These are phyloP conservation scores for Eucalyptus sp. DNA, from an alignment of 345 rosid genomes.

Conservation along the genomic window DNA sequence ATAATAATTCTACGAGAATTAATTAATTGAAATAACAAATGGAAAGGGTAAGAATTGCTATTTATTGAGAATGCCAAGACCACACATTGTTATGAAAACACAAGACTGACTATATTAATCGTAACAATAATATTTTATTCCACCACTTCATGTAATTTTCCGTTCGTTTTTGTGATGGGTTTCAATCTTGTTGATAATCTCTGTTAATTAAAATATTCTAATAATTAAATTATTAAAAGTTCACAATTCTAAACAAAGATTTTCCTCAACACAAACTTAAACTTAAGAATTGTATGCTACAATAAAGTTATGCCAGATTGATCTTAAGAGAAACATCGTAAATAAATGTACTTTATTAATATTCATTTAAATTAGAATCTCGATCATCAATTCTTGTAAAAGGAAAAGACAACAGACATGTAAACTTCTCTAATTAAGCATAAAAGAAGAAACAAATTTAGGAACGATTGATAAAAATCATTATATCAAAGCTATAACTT, in stretches of 20 bases:
- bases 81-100: neutral
- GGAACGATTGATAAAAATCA: neutral
- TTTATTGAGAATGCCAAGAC: neutral
- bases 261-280: neutral
- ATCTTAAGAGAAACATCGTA: neutral
- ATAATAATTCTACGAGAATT: too few species aligned
- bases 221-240: neutral
- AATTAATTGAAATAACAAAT: neutral
- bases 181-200: neutral
- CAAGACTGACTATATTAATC: neutral
- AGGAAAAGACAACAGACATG: neutral
- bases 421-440: neutral
- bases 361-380: too few species aligned
- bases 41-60: neutral
- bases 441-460: neutral
- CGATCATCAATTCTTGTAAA: neutral
- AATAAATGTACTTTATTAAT: neutral
- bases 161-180: too few species aligned
- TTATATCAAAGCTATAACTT: neutral
- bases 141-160: neutral
- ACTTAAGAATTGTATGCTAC: neutral
- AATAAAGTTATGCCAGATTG: neutral
- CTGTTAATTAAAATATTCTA: neutral
- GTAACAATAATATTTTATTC: neutral
- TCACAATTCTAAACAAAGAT: neutral